Evolutionary conservation across 2,329 filamentous ascomycete species (phyloP), one percentile per base, ranked within the genome.

Genomic region (Apiospora arundinis): DNA sequence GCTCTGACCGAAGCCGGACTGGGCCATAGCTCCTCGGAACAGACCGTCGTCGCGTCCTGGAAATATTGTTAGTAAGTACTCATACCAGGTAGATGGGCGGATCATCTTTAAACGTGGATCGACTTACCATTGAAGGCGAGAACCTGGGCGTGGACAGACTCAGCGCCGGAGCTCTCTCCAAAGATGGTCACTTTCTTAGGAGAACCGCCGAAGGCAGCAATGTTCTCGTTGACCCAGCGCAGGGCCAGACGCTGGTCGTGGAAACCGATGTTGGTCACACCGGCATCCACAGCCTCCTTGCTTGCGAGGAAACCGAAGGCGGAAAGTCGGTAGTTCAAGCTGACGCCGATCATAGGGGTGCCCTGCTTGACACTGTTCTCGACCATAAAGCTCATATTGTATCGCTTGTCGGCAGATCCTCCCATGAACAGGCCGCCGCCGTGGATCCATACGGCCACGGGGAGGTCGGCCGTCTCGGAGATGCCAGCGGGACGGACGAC

Each of bases 321-420:
- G 4, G 80, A 81, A 7, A 86, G 77, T 23, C 86, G 80, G 72
- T 87, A 86, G 73, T 87, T 87, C 63, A 87, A 74, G 9, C 80
- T 83, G 16, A 87, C 84, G 0, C 79, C 85, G 46, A 88, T 83
- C 71, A 88, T 82, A 0, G 84, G 85, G 66, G 82, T 85, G 70
- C 81, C 81, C 23, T 84, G 83, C 12, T 80, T 75, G 2, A 83
- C 80, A 1, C 83, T 82, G 63, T 85, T 82, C n/a, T 83, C 75
- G 3, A 92, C 86, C 67, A 91, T 86, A 73, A 85, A 88, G 28
- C 86, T 88, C 70, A 90, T 81, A 75, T 92, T 91, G 78, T 91
- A 91, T 40, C 88, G 83, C 32, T 83, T 76, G 70, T 88, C 86
- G 74, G 75, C 32, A 80, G 74, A 72, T 5, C 74, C 75, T 12